These are phyloP conservation scores for Talaromyces liani DNA, from an alignment of 495 filamentous ascomycete species.

Conservation along the genomic window DNA sequence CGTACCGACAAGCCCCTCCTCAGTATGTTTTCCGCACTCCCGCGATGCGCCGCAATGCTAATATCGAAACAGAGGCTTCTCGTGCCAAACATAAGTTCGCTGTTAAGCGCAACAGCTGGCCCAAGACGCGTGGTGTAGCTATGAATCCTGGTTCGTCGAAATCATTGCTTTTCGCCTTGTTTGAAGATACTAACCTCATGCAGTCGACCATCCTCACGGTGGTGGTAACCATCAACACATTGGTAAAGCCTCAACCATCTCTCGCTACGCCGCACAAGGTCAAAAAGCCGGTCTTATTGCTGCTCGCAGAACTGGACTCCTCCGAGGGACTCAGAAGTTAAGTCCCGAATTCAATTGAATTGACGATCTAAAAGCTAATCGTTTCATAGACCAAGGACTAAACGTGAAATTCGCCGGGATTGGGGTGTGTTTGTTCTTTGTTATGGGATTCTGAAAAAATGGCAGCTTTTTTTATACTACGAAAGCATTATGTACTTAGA, in stretches of 20 bases:
- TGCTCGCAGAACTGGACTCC: slow-evolving; percentile 95
- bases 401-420: slow-evolving; percentile 20
- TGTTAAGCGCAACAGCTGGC: slow-evolving; percentile 99
- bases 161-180: too few species aligned
- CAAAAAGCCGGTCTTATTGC: slow-evolving; percentile 99
- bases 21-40: slow-evolving; percentile 43
- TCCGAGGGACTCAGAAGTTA: slow-evolving; percentile 93
- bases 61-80: slow-evolving; percentile 65
- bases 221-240: slow-evolving; percentile 99
- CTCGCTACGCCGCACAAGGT: slow-evolving; percentile 91
- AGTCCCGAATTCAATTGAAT: not conserved
- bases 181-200: too few species aligned
- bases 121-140: slow-evolving; percentile 99
- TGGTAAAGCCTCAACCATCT: slow-evolving; percentile 99
- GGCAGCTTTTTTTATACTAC: slow-evolving; percentile 35
- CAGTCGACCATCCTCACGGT: slow-evolving; percentile 56
- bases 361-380: not conserved
- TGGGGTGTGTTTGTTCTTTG: slow-evolving; percentile 37
- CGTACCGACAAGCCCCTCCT: slow-evolving; percentile 98
- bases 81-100: slow-evolving; percentile 99
- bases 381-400: slow-evolving; percentile 15
- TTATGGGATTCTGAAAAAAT: slow-evolving; percentile 38
- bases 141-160: slow-evolving; percentile 76
- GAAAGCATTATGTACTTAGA: slow-evolving; percentile 44
- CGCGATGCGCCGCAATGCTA: slow-evolving; percentile 4